These are phyloP conservation scores for Diacronema lutheri DNA, from an alignment of 78 protist species.

Conservation along the genomic window DNA sequence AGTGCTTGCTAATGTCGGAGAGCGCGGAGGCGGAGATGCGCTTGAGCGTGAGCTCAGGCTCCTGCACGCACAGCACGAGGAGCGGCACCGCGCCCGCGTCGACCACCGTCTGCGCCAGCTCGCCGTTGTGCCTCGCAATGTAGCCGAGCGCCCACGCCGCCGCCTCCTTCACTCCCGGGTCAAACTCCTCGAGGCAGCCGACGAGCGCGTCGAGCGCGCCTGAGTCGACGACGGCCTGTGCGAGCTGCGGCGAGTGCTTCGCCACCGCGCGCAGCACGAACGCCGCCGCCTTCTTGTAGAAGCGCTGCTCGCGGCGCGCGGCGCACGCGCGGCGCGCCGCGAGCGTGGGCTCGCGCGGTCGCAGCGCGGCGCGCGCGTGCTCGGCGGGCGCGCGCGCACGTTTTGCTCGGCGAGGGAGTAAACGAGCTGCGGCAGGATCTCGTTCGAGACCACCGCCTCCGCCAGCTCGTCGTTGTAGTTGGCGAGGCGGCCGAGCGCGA, in stretches of 20 bases:
- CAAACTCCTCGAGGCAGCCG: constrained; percentile 82
- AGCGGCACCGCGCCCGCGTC: constrained; percentile 88
- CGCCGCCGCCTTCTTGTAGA: constrained; percentile 89
- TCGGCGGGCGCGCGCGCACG: constrained; percentile 9
- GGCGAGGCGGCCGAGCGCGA: constrained; percentile 86
- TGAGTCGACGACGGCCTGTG: constrained; percentile 82
- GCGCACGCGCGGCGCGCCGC: too few relatives aligned
- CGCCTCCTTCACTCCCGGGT: constrained; percentile 87
- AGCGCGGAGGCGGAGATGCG: constrained; percentile 80
- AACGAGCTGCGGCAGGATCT: constrained; percentile 84
- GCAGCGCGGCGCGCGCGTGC: neutral
- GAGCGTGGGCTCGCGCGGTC: neutral
- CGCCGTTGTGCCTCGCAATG: constrained; percentile 79
- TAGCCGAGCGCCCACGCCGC: constrained; percentile 91
- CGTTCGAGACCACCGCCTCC: constrained; percentile 77
- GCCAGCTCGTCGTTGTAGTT: constrained; percentile 81
- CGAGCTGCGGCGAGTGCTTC: constrained; percentile 81
- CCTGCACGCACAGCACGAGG: constrained; percentile 87
- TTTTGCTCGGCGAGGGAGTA: constrained; percentile 78
- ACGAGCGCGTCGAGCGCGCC: constrained; percentile 83
- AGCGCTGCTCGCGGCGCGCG: too few relatives aligned
- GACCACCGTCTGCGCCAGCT: constrained; percentile 49
- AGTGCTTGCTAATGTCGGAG: constrained; percentile 81
- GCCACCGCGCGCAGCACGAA: constrained; percentile 82
- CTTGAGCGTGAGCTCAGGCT: constrained; percentile 89